These are phyloP conservation scores for Diplosphaera chodatii DNA, from an alignment of 139 green algal species.

Conservation along the genomic window DNA sequence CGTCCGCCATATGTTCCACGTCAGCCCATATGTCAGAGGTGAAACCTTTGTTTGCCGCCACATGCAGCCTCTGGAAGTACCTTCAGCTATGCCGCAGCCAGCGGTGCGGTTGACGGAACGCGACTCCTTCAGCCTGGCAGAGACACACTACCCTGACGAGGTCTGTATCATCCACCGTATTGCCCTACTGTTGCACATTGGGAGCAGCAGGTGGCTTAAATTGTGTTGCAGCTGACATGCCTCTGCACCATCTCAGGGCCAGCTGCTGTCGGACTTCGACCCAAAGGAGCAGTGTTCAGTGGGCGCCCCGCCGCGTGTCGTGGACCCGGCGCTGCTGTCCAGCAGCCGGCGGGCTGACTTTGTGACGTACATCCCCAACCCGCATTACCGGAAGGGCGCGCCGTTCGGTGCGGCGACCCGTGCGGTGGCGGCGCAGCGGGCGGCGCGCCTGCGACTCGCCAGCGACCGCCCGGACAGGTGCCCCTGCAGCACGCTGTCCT, in stretches of 20 bases:
- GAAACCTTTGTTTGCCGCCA: too few relatives aligned
- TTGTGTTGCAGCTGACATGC: neutral
- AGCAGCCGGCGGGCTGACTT: conserved; percentile 69
- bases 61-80: conserved; percentile 8
- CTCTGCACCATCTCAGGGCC: conserved; percentile 1
- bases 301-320: conserved; percentile 51
- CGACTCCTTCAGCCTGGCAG: conserved; percentile 20
- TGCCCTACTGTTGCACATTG: too few relatives aligned
- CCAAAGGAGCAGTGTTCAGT: conserved; percentile 27
- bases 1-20: too few relatives aligned
- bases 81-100: neutral
- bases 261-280: conserved; percentile 51
- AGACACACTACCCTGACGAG: neutral
- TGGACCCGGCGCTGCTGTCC: conserved; percentile 48
- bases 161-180: too few relatives aligned
- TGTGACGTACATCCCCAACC: conserved; percentile 77
- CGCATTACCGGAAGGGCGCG: conserved; percentile 47
- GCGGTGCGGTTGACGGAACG: conserved; percentile 15
- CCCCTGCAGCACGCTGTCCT: too few relatives aligned
- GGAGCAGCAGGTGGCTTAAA: too few relatives aligned
- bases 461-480: neutral
- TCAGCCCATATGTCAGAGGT: too few relatives aligned
- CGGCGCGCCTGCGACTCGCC: conserved; percentile 32
- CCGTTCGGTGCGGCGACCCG: conserved; percentile 28
- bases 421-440: conserved; percentile 38